Evolutionary conservation across 1,284 basidiomycete species (phyloP).

Genomic region (Blastosporella zonata): DNA sequence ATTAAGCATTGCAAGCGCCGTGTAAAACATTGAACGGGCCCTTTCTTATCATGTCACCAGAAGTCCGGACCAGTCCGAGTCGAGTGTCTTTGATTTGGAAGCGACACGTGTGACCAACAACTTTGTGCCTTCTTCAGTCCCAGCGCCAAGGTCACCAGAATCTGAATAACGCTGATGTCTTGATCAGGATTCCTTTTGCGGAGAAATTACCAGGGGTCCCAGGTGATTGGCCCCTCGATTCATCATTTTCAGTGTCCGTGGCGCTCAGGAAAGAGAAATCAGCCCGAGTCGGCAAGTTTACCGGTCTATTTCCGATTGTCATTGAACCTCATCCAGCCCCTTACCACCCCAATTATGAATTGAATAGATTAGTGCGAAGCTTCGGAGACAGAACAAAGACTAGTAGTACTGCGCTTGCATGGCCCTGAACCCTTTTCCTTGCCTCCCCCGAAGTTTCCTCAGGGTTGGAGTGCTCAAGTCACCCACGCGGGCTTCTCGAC

Average conservation of each 20-base stretch:
- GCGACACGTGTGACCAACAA: slow-evolving; percentile 3
- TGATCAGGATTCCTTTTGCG: slow-evolving; percentile 5
- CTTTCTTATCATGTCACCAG: slow-evolving; percentile 4
- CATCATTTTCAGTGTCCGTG: slow-evolving; percentile 9
- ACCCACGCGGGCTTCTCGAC: slow-evolving; percentile 11
- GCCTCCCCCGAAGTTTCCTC: slow-evolving; percentile 11
- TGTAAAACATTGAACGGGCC: neutral
- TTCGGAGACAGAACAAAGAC: neutral
- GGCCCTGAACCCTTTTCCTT: slow-evolving; percentile 1
- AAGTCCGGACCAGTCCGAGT: slow-evolving; percentile 14
- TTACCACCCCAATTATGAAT: slow-evolving; percentile 2
- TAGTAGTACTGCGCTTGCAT: slow-evolving; percentile 1
- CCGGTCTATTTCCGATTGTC: slow-evolving; percentile 3
- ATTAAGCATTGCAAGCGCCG: slow-evolving; percentile 14
- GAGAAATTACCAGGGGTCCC: slow-evolving; percentile 7
- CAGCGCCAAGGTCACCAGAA: neutral
- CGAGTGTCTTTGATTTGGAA: slow-evolving; percentile 6
- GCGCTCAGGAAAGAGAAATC: slow-evolving; percentile 1
- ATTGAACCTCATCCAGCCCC: neutral
- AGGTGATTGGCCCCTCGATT: slow-evolving; percentile 8
- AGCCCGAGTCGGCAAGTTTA: slow-evolving; percentile 11
- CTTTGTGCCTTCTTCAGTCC: neutral
- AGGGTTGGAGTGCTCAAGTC: slow-evolving; percentile 10
- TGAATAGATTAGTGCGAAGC: slow-evolving; percentile 2
- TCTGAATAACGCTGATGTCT: neutral